phyloP scores from a whole-genome alignment of 768 basidiomycete species.

The Trichaptum fuscoviolaceum region DNA sequence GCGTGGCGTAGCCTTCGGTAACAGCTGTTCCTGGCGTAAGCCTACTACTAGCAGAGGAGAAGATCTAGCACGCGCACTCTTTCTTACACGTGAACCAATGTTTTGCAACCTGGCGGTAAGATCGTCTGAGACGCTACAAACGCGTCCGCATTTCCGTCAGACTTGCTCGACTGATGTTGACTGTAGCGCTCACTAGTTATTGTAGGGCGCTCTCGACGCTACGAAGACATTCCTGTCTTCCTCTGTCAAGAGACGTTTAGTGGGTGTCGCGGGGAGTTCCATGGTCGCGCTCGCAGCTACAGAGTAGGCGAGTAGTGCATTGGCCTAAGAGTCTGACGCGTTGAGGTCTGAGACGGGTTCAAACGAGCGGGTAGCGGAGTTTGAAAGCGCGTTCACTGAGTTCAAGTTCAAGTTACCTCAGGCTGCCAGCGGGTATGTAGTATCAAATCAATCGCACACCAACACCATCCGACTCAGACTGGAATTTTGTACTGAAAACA shows the following conservation, averaged over 20 bases:
- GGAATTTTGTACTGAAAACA: no score
- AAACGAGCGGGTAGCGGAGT: not conserved
- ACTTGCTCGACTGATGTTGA: conserved; percentile 8
- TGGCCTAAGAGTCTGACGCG: not conserved
- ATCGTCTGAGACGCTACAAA: conserved; percentile 40
- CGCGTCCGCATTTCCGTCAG: conserved; percentile 13
- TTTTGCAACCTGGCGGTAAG: conserved; percentile 49
- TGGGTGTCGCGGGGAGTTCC: conserved; percentile 8
- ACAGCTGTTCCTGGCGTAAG: conserved; percentile 38
- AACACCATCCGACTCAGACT: no score
- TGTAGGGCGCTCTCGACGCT: conserved; percentile 19
- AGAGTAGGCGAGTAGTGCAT: not conserved
- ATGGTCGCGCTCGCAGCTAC: not conserved
- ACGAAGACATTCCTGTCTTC: conserved; percentile 23
- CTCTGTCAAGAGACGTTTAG: conserved; percentile 33
- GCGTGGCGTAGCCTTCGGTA: conserved; percentile 49
- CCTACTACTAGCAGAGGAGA: not conserved
- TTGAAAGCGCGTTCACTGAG: not conserved
- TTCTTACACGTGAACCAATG: conserved; percentile 53
- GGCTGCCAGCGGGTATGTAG: no score
- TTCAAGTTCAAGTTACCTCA: no score
- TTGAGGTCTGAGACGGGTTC: not conserved
- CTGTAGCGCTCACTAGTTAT: conserved; percentile 21
- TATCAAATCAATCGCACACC: no score
- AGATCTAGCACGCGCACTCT: conserved; percentile 39